A percentile compares a stretch with the other conserved stretches of the same genome.
Evolutionary conservation across 2,329 filamentous ascomycete genomes (phyloP).

Genomic region (Fusarium temperatum): DNA sequence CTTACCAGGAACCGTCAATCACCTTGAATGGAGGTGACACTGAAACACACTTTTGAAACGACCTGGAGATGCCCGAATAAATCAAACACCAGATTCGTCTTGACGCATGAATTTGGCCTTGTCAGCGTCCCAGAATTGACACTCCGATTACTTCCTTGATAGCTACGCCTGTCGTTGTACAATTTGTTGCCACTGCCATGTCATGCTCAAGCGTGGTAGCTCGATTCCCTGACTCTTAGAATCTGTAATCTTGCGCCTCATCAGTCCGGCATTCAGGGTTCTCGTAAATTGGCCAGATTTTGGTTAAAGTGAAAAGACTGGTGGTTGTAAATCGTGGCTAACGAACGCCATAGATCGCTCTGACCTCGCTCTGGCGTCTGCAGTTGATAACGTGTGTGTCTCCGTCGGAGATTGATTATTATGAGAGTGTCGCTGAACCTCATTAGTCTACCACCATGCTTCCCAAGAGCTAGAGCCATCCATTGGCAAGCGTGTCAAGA

Average conservation of each 20-base stretch:
- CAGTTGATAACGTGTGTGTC: neutral
- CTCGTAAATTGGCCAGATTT: conserved; percentile 3
- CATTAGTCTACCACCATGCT: neutral
- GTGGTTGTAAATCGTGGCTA: conserved; percentile 9
- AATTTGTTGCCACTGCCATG: neutral
- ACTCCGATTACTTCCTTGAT: neutral
- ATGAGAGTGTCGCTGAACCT: neutral
- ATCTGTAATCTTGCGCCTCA: conserved; percentile 10
- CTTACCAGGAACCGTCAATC: conserved; percentile 4
- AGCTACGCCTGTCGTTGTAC: neutral
- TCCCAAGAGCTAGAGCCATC: neutral
- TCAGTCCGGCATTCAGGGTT: neutral
- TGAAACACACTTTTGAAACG: conserved; percentile 43
- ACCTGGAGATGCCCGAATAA: conserved; percentile 21
- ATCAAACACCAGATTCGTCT: conserved; percentile 5
- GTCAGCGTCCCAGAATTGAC: neutral
- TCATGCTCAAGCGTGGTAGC: conserved; percentile 4
- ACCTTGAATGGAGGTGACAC: conserved; percentile 11
- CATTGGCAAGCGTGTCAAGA: neutral
- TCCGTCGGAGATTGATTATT: conserved; percentile 8
- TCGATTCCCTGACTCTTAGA: conserved; percentile 12
- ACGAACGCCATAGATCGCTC: conserved; percentile 25
- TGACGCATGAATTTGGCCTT: conserved; percentile 20
- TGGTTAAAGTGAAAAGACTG: neutral
- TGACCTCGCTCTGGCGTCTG: conserved; percentile 7